phyloP scores from a whole-genome alignment of 2,329 filamentous ascomycete genomes.

The Endoconidiophora polonica region DNA sequence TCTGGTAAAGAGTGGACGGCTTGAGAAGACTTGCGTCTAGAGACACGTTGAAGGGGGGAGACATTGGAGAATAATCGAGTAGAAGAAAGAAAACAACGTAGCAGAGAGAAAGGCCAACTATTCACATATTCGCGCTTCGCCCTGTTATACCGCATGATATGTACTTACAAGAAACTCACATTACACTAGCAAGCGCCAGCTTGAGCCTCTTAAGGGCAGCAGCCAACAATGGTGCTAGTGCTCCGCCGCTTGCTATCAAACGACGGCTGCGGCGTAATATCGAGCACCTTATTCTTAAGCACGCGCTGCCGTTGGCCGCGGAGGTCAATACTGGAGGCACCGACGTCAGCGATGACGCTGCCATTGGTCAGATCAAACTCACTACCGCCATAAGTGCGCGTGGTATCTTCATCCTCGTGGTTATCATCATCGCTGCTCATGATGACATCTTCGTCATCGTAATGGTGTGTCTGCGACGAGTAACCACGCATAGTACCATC shows the following conservation, averaged over 20 bases:
- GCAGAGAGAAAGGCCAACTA: not conserved
- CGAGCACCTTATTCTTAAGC: conserved; percentile 38
- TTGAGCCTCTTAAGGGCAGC: not conserved
- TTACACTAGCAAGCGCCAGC: not conserved
- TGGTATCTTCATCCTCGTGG: conserved; percentile 13
- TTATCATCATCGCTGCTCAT: conserved; percentile 33
- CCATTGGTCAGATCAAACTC: conserved; percentile 15
- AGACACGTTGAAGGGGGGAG: not conserved
- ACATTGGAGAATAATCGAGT: not conserved
- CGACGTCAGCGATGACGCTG: not conserved
- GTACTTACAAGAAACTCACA: conserved; percentile 8
- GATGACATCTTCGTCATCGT: conserved; percentile 23
- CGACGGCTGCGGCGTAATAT: conserved; percentile 42
- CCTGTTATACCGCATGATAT: not conserved
- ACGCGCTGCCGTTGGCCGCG: not conserved
- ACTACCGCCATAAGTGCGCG: conserved; percentile 12
- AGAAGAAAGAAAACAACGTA: not conserved
- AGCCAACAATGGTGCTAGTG: conserved; percentile 5
- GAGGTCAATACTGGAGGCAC: conserved; percentile 18
- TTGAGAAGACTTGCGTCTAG: not conserved
- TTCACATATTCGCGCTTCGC: not conserved
- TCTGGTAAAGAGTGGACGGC: conserved; percentile 4
- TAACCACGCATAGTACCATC: conserved; percentile 2
- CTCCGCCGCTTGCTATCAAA: conserved; percentile 28
- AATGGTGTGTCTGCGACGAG: conserved; percentile 4